Base-by-base conservation (phyloP, 768 basidiomycete species). In the Suillus subluteus region DNA sequence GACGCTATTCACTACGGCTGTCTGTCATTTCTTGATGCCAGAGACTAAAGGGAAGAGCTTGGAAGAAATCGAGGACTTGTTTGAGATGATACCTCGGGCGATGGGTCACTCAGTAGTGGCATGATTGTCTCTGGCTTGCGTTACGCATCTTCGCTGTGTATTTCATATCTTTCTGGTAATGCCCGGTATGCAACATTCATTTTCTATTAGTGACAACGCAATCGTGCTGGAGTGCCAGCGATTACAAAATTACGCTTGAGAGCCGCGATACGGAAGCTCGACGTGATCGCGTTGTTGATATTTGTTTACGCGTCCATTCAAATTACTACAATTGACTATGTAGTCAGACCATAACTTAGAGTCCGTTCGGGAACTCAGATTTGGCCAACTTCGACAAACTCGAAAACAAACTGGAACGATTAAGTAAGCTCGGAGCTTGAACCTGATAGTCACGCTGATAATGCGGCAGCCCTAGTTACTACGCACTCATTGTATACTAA, bases 41-140 rank as follows among this genome's bases (percentile, higher is more conserved):
- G 84, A 85, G 67, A 83, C 82, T 6, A 79, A 79, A 58, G 83
- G 84, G 2, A 75, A 78, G 62, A 79, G 76, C 64, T 74, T 85
- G 63, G 84, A 83, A 63, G 79, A 78, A 61, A 78, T 84, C 18
- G 81, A 81, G 48, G 66, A 65, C 35, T 70, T 77, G n/a, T 82
- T 83, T 65, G 73, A 78, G 58, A 66, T 61, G 67, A 70, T 12
- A 37, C 62, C 62, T 59, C 26, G 16, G 23, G 58, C 8, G 23
- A 38, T 38, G n/a, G 38, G 4, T 26, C 26, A 26, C 7, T 41
- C 58, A 30, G 58, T 41, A 11, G 21, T 18, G 3, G 26, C 40
- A 18, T 41, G 6, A 59, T 59, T 59, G 6, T 30, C 23, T 12
- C 11, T 59, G 16, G 9, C 18, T 30, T 30, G 6, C 23, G 23